phyloP scores from a whole-genome alignment of 768 basidiomycete genomes.

The Lyophyllum semitale region DNA sequence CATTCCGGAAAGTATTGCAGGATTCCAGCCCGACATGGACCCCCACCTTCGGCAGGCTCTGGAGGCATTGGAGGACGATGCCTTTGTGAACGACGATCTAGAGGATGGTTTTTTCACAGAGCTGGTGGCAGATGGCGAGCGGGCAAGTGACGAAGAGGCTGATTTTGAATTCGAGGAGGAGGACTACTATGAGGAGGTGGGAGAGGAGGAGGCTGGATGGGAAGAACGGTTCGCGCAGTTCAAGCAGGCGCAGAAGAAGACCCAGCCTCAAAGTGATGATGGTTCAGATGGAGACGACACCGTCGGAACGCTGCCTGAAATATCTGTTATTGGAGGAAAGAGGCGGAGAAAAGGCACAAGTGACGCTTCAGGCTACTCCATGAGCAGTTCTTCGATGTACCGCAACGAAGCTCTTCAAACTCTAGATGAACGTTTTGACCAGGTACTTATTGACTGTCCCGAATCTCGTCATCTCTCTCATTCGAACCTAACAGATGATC shows the following conservation, averaged over 20 bases:
- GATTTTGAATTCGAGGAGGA: constrained; percentile 64
- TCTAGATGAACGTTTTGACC: constrained; percentile 92
- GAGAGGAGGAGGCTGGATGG: constrained; percentile 50
- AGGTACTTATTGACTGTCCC: constrained; percentile 49
- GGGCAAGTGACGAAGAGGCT: constrained; percentile 57
- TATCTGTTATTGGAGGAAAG: constrained; percentile 81
- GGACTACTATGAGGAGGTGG: constrained; percentile 19
- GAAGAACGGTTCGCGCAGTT: constrained; percentile 81
- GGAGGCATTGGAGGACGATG: constrained; percentile 95
- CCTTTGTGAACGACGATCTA: constrained; percentile 79
- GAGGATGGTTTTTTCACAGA: constrained; percentile 79
- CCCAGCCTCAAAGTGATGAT: constrained; percentile 38
- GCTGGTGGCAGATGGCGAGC: constrained; percentile 72
- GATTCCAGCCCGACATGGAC: constrained; percentile 96
- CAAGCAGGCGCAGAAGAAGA: constrained; percentile 62
- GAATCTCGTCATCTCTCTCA: neutral
- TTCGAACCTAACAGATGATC: constrained; percentile 54
- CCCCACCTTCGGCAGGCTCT: constrained; percentile 90
- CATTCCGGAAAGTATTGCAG: constrained; percentile 80
- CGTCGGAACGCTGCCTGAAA: constrained; percentile 66
- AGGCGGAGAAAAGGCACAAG: constrained; percentile 73
- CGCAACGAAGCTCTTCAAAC: constrained; percentile 87
- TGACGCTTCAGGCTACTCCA: constrained; percentile 92
- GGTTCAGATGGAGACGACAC: constrained; percentile 81
- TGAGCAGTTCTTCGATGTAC: constrained; percentile 97